Base-by-base conservation (phyloP, 768 basidiomycete genomes). In the Guyanaporus albipodus region DNA sequence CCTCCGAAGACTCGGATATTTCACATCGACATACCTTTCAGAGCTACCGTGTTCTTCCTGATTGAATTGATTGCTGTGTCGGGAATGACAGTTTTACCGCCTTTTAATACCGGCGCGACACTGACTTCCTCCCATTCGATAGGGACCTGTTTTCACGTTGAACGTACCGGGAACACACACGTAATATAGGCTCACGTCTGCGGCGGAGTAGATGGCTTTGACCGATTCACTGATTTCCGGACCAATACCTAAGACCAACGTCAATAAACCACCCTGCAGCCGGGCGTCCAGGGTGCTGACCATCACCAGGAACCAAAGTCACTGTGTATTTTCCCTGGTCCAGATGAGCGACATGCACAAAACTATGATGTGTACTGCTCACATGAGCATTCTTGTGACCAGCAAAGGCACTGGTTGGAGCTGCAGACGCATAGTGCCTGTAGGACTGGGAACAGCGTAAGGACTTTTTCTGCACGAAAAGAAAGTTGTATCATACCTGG, bases 61-160 rank as follows among this genome's bases (percentile, higher is more conserved):
- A 99, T 87, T 12, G 89, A 92, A 39, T 76, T 77, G 53, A 99
- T 92, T 27, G 96, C 94, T 48, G 69, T 69, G 52, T 96, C 92
- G 24, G 96, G 96, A 63, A 99, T 98, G 50, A 91, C 91, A 39
- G 93, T 96, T 77, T 97, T 96, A 40, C 96, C 96, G 49, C 85
- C 85, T 69, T 92, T 91, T 48, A 97, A 73, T 44, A 95, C 80
- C 11, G 96, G 96, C 7, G 91, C 87, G 38, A 99, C 96, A 64
- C 86, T 89, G 67, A 97, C 95, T 71, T 98, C 96, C 68, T 99
- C 96, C 96, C 96, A 99, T 71, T 91, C 79, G 60, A 99, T 96
- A 36, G 96, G 96, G 21, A 96, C 95, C 92, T 95, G 49, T 27
- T 27, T 42, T 41, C 11, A 38, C 19, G n/a, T 22, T 66, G 39